Percentiles rank a stretch among this genome's conserved stretches.
phyloP scores from a whole-genome alignment of 192 early-diverging fungal genomes.

The Coemansia sp. region DNA sequence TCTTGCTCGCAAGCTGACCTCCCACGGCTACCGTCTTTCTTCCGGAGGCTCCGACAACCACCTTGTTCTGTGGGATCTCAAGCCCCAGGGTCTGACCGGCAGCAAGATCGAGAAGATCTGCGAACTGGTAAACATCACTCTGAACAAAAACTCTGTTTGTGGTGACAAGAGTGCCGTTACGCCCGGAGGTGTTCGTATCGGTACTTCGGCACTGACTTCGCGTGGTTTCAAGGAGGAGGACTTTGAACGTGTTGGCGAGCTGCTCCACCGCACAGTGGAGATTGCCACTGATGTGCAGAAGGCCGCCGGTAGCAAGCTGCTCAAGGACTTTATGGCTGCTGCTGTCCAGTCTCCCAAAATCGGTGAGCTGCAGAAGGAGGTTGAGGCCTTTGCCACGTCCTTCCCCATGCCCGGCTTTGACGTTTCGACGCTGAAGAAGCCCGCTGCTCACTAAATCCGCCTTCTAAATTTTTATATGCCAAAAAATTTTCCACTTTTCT shows the following conservation, averaged over 20 bases:
- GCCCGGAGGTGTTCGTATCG: constrained; percentile 97
- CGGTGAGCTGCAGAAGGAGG: constrained; percentile 76
- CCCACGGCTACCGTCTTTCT: constrained; percentile 88
- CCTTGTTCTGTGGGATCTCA: constrained; percentile 96
- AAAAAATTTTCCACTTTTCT: constrained; percentile 6
- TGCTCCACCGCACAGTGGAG: constrained; percentile 92
- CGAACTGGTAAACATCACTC: constrained; percentile 94
- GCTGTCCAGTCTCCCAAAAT: constrained; percentile 79
- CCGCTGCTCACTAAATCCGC: constrained; percentile 31
- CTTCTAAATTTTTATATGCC: too few relatives aligned
- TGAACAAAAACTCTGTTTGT: constrained; percentile 99
- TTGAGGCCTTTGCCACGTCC: constrained; percentile 86
- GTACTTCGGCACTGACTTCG: constrained; percentile 93
- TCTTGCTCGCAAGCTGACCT: constrained; percentile 73
- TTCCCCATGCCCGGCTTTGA: constrained; percentile 99
- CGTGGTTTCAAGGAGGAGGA: constrained; percentile 96
- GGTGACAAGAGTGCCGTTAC: constrained; percentile 94
- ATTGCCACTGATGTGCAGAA: constrained; percentile 85
- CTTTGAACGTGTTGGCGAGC: constrained; percentile 94
- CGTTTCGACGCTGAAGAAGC: constrained; percentile 44
- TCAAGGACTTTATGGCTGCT: constrained; percentile 97
- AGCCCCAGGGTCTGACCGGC: constrained; percentile 88
- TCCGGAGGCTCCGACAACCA: constrained; percentile 99
- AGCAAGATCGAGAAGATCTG: constrained; percentile 99
- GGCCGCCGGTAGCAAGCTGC: constrained; percentile 82